A percentile compares a stretch with the other conserved stretches of the same genome.
phyloP scores from a whole-genome alignment of 257 asterid species.

The Eustoma russellianum region DNA sequence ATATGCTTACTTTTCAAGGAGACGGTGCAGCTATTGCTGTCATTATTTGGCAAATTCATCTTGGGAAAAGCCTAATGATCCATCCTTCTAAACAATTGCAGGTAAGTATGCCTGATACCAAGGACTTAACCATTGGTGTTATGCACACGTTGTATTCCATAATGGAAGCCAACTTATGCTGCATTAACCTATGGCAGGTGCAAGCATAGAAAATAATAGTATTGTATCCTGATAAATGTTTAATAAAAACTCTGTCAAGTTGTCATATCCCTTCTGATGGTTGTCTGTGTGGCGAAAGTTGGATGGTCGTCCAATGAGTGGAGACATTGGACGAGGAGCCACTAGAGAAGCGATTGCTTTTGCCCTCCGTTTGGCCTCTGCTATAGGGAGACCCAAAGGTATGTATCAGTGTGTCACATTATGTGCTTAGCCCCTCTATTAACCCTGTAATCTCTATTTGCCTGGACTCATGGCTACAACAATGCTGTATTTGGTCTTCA shows the following conservation, averaged over 20 bases:
- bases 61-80: neutral
- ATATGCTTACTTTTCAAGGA: neutral
- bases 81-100: constrained; percentile 17
- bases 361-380: constrained; percentile 52
- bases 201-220: neutral
- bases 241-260: neutral
- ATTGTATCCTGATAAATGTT: constrained; percentile 1
- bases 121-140: constrained; percentile 45
- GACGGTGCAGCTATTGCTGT: no score
- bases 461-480: neutral
- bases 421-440: no score
- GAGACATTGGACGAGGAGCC: constrained; percentile 91
- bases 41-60: no score
- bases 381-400: constrained; percentile 57
- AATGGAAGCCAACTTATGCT: constrained; percentile 43
- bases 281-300: constrained; percentile 27
- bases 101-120: constrained; percentile 77
- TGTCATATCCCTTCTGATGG: neutral
- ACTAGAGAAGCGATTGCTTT: constrained; percentile 70
- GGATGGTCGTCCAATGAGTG: constrained; percentile 98
- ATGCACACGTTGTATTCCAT: constrained; percentile 56
- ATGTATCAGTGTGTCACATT: no score
- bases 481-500: neutral
- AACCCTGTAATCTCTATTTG: neutral
- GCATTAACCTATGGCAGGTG: constrained; percentile 92